Base-by-base conservation (phyloP, 169 alveolate genomes). In the Eimeria zaria region DNA sequence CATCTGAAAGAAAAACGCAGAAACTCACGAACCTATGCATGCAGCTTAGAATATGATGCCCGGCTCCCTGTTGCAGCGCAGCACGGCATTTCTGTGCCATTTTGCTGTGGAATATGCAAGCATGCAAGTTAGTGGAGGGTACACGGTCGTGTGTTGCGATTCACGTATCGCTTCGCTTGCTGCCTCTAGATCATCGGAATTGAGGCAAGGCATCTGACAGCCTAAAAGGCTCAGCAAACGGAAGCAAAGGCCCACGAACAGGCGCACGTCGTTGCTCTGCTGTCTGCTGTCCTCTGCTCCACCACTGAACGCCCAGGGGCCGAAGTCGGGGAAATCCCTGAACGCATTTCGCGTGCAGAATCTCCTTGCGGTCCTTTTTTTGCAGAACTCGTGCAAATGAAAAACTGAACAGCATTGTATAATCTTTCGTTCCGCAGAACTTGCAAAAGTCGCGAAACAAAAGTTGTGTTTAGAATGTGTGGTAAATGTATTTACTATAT, bases 311-410 rank as follows among this genome's bases (percentile, higher is more conserved):
- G 83, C 93, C 93, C 93, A 87, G 14, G 93, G 93, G 64, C 93
- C 83, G 80, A 87, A 87, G 22, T 87, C 93, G 46, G 93, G 93
- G 46, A 87, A 87, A 11, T 87, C 93, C 81, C 93, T 87, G 62
- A n/a, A 48, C 4, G 30, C 71, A 85, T 30, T 1, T 36, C n/a
- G 58, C 89, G n/a, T 6, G 46, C 39, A 5, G 30, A 12, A n/a
- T 48, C 78, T 11, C 46, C 24, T 33, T 67, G 1, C 9, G 14
- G 11, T n/a, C 1, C 46, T 24, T 6, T 18, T 67, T 67, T n/a
- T 64, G 74, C 74, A 24, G n/a, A 20, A 6, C n/a, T 24, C 24
- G 78, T 48, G 0, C 44, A 33, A 69, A 48, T 69, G 44, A 12
- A 22, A 1, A 33, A 33, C 48, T 36, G 74, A 30, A 27, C 18